Evolutionary conservation across 2,329 filamentous ascomycete species (phyloP).

Genomic region (Cordyceps javanica): DNA sequence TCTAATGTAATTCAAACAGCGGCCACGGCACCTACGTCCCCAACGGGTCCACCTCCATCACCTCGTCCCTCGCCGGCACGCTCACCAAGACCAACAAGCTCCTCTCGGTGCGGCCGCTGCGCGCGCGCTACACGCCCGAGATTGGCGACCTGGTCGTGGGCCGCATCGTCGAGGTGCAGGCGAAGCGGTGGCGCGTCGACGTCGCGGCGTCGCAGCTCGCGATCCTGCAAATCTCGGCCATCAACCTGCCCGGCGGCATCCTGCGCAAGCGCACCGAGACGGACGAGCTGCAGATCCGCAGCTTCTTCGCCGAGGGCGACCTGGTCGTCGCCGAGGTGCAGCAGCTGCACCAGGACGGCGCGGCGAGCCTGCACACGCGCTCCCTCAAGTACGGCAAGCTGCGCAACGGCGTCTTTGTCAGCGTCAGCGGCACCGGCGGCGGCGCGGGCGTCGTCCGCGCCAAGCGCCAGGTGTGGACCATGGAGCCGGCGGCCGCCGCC

Average conservation of each 20-base stretch:
- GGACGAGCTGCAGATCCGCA: constrained; percentile 93
- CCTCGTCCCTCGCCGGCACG: constrained; percentile 84
- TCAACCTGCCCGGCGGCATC: constrained; percentile 93
- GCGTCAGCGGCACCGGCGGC: constrained; percentile 74
- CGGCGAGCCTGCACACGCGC: constrained; percentile 81
- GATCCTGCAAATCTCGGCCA: constrained; percentile 75
- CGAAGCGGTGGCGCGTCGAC: constrained; percentile 89
- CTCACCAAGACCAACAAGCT: constrained; percentile 95
- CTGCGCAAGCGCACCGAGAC: constrained; percentile 86
- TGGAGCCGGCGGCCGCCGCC: too few species aligned
- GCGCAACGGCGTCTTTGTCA: constrained; percentile 84
- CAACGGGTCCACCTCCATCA: constrained; percentile 59
- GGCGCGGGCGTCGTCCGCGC: constrained; percentile 80
- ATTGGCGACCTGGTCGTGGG: constrained; percentile 95
- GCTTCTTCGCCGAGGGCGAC: constrained; percentile 95
- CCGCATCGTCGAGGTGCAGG: constrained; percentile 90
- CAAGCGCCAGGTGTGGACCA: constrained; percentile 81
- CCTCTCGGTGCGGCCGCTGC: constrained; percentile 81
- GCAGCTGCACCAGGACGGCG: constrained; percentile 77
- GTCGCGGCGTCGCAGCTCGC: constrained; percentile 84
- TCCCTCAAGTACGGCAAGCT: constrained; percentile 92
- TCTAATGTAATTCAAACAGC: constrained; percentile 36
- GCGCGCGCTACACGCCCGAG: constrained; percentile 89
- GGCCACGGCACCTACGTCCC: constrained; percentile 88
- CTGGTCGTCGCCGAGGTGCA: constrained; percentile 93